These are phyloP conservation scores for Trichocomaceae sp. DNA, from an alignment of 2,329 filamentous ascomycete genomes.

Conservation along the genomic window DNA sequence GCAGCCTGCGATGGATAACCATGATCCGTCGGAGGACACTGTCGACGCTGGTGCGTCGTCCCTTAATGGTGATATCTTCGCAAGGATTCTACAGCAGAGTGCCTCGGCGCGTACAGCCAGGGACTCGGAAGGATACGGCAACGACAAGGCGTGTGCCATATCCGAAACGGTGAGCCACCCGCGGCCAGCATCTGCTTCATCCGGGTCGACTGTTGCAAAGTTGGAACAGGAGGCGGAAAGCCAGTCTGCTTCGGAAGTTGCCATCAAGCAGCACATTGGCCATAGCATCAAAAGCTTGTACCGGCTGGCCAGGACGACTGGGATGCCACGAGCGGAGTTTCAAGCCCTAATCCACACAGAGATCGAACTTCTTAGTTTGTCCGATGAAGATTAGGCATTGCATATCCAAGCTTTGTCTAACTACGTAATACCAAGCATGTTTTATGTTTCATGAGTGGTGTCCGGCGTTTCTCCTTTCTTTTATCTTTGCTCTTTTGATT, in stretches of 20 bases:
- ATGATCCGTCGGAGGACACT: slow-evolving; percentile 54
- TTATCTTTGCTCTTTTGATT: neutral
- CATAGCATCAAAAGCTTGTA: slow-evolving; percentile 59
- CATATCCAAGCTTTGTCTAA: neutral
- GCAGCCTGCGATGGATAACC: slow-evolving; percentile 57
- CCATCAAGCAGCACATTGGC: slow-evolving; percentile 58
- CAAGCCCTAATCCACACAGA: slow-evolving; percentile 54
- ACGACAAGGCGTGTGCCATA: slow-evolving; percentile 17
- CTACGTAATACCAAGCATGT: neutral
- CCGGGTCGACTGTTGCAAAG: slow-evolving; percentile 46
- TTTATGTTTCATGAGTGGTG: neutral
- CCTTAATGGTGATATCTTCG: slow-evolving; percentile 48
- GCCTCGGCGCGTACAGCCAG: slow-evolving; percentile 7
- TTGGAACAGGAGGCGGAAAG: slow-evolving; percentile 49
- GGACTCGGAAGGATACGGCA: slow-evolving; percentile 18
- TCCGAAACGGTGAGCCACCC: slow-evolving; percentile 35
- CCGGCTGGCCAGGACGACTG: slow-evolving; percentile 52
- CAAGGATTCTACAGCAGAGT: slow-evolving; percentile 34
- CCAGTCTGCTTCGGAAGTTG: slow-evolving; percentile 51
- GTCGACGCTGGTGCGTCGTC: slow-evolving; percentile 45
- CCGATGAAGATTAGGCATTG: slow-evolving; percentile 41
- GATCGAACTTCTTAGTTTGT: slow-evolving; percentile 50
- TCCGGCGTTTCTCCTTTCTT: neutral
- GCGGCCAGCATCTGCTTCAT: slow-evolving; percentile 37
- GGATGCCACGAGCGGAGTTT: slow-evolving; percentile 55